Evolutionary conservation across 2,329 filamentous ascomycete genomes (phyloP).

Genomic region (Bipolaris victoriae): DNA sequence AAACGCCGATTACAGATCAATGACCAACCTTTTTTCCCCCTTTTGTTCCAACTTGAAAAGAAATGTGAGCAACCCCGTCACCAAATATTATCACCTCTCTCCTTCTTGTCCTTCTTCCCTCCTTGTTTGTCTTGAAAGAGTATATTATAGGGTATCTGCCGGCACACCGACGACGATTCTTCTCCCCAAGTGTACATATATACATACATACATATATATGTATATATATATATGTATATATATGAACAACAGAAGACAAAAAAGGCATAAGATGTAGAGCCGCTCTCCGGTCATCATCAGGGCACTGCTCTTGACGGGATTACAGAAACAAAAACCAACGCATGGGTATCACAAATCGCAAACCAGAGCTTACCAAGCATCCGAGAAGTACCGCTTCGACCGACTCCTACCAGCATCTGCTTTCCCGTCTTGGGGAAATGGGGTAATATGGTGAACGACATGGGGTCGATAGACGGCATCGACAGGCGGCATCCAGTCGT

Average conservation of each 20-base stretch:
- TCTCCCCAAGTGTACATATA: background rate
- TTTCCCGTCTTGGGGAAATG: slow-evolving; percentile 55
- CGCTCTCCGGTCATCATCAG: background rate
- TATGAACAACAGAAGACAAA: background rate
- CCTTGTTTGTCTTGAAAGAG: background rate
- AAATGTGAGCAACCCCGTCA: background rate
- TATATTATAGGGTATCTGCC: background rate
- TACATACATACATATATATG: background rate
- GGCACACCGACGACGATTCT: background rate
- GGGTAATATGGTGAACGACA: slow-evolving; percentile 83
- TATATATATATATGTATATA: background rate
- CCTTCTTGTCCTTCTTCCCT: background rate
- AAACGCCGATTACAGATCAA: slow-evolving; percentile 2
- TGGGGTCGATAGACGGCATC: slow-evolving; percentile 91
- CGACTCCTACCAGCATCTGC: slow-evolving; percentile 52
- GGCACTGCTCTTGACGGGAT: slow-evolving; percentile 4
- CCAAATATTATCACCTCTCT: background rate
- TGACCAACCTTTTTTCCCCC: background rate
- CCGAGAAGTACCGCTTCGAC: slow-evolving; percentile 59
- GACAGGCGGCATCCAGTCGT: slow-evolving; percentile 91
- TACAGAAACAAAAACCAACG: slow-evolving; percentile 8
- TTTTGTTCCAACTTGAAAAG: background rate
- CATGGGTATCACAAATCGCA: slow-evolving; percentile 12
- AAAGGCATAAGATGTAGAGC: background rate
- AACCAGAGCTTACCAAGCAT: slow-evolving; percentile 32